phyloP scores from a whole-genome alignment of 768 basidiomycete species.

The Serendipita sp. region DNA sequence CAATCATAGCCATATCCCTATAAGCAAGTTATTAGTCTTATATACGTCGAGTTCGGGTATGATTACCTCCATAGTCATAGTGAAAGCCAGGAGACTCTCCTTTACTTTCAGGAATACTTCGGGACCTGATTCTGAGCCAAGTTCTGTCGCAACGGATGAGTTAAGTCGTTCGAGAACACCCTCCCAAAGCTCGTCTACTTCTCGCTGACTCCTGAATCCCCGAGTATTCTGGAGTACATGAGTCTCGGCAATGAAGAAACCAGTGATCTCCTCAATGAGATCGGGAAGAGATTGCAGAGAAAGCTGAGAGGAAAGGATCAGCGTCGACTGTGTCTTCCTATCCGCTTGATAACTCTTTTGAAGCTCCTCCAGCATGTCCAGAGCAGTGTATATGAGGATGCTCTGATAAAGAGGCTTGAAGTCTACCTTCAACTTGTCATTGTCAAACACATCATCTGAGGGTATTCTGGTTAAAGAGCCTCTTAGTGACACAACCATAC shows the following conservation, averaged over 20 bases:
- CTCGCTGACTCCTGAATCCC: conserved; percentile 74
- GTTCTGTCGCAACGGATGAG: conserved; percentile 51
- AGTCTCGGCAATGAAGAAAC: conserved; percentile 93
- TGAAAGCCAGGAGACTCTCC: conserved; percentile 67
- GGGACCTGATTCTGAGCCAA: conserved; percentile 59
- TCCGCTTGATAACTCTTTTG: conserved; percentile 94
- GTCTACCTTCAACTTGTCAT: conserved; percentile 74
- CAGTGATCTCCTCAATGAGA: conserved; percentile 87
- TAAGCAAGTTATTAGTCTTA: conserved; percentile 6
- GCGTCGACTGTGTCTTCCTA: conserved; percentile 94
- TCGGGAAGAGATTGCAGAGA: conserved; percentile 48
- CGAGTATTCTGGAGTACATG: conserved; percentile 81
- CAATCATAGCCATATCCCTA: conserved; percentile 82
- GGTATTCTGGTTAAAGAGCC: conserved; percentile 10
- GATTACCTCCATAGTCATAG: conserved; percentile 80
- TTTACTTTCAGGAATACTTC: conserved; percentile 73
- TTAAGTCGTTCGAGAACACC: conserved; percentile 60
- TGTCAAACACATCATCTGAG: conserved; percentile 80
- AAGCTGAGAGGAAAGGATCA: conserved; percentile 71
- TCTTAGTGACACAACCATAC: conserved; percentile 16
- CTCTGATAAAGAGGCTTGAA: conserved; percentile 93
- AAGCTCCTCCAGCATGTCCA: conserved; percentile 81
- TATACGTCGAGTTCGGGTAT: no score
- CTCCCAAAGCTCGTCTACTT: conserved; percentile 94
- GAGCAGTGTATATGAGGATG: conserved; percentile 86